Conservation (phyloP, 2,329 filamentous ascomycete species). For the Beauveria bassiana region DNA sequence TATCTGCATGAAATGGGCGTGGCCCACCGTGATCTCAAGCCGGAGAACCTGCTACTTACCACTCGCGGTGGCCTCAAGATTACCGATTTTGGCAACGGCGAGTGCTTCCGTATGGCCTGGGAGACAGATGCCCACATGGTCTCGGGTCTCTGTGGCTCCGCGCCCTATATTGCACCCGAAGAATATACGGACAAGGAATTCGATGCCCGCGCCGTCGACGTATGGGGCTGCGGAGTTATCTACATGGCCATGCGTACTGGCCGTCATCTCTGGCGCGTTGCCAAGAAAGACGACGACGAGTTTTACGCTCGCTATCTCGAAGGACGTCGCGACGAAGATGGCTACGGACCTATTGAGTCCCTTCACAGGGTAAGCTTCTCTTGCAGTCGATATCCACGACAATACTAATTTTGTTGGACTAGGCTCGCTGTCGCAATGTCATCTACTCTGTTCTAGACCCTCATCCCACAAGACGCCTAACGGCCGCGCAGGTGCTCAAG, state of each 20-base stretch:
- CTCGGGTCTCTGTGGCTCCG: conserved; percentile 89
- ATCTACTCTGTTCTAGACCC: conserved; percentile 98
- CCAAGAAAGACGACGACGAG: conserved; percentile 93
- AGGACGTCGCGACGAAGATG: conserved; percentile 86
- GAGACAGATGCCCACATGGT: conserved; percentile 98
- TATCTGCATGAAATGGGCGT: conserved; percentile 99
- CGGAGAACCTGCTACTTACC: conserved; percentile 90
- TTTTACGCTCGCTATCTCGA: conserved; percentile 94
- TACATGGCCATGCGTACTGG: conserved; percentile 99
- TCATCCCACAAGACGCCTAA: conserved; percentile 85
- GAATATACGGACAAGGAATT: conserved; percentile 95
- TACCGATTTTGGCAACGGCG: conserved; percentile 96
- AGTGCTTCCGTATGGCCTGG: conserved; percentile 99
- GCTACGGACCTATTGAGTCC: conserved; percentile 93
- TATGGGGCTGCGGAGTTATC: conserved; percentile 97
- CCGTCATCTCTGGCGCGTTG: conserved; percentile 92
- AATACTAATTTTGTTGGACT: background rate
- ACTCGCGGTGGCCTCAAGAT: conserved; percentile 92
- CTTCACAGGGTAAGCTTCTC: conserved; percentile 73
- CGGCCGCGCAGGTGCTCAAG: conserved; percentile 91
- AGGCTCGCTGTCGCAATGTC: conserved; percentile 96
- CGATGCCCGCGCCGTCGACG: conserved; percentile 92
- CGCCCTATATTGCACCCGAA: conserved; percentile 94
- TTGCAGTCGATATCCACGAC: background rate
- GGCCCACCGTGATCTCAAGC: conserved; percentile 92